Evolutionary conservation across 192 early-diverging fungal genomes (phyloP).

Genomic region (Radiomyces spectabilis): DNA sequence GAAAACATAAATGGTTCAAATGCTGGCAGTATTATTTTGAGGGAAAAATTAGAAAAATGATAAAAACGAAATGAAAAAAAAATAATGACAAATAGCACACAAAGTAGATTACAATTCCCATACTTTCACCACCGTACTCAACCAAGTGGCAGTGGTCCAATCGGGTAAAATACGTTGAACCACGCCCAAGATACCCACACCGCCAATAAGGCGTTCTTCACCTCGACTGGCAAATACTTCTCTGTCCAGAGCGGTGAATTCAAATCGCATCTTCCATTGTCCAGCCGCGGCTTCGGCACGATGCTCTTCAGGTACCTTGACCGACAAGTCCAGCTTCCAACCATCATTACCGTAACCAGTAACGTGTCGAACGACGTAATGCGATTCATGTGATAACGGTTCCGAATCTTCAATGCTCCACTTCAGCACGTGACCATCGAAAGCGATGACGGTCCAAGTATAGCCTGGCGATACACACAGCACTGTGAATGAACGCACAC

Average conservation of each 20-base stretch:
- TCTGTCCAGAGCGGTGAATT: conserved; percentile 44
- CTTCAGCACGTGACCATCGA: conserved; percentile 47
- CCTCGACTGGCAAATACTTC: conserved; percentile 35
- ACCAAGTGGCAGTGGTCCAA: conserved; percentile 31
- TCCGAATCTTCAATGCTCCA: conserved; percentile 45
- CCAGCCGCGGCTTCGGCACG: conserved; percentile 5
- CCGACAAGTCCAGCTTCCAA: conserved; percentile 34
- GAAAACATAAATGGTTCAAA: neutral
- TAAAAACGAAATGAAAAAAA: neutral
- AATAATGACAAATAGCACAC: neutral
- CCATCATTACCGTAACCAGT: conserved; percentile 39
- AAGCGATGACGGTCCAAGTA: conserved; percentile 57
- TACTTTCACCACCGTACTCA: conserved; percentile 24
- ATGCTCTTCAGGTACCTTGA: conserved; percentile 34
- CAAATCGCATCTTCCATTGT: conserved; percentile 29
- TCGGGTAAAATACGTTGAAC: conserved; percentile 17
- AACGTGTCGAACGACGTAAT: conserved; percentile 46
- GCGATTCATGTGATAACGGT: conserved; percentile 24
- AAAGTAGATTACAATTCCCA: conserved; percentile 24
- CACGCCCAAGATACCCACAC: conserved; percentile 25
- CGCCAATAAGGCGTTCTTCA: conserved; percentile 37
- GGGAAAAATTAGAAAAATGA: neutral
- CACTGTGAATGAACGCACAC: conserved; percentile 38
- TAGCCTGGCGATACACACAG: conserved; percentile 36
- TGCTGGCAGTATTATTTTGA: neutral